A percentile compares a stretch with the other conserved stretches of the same genome.
Conservation (phyloP, 148 eudicot genomes). For the Pouteria glomerata region DNA sequence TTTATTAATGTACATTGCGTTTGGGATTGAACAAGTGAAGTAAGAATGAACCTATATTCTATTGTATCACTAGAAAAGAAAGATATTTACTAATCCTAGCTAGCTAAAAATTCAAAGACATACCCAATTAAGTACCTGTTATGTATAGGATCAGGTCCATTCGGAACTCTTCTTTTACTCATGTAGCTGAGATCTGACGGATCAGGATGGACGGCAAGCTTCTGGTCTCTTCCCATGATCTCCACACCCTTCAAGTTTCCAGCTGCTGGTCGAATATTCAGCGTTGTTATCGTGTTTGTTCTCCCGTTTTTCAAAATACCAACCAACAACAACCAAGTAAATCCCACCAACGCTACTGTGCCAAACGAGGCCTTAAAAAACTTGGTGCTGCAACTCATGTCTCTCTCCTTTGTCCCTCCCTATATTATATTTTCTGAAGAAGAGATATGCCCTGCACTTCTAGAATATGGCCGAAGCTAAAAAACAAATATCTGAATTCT, state of each 20-base stretch:
- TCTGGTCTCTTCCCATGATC: conserved; percentile 12
- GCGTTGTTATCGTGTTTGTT: neutral
- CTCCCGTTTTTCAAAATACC: conserved; percentile 26
- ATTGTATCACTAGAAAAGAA: too few relatives aligned
- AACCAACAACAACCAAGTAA: conserved; percentile 25
- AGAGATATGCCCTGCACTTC: too few relatives aligned
- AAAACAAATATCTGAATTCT: neutral
- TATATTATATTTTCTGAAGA: neutral
- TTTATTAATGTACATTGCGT: too few relatives aligned
- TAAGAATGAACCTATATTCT: too few relatives aligned
- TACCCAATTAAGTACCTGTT: conserved; percentile 41
- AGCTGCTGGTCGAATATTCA: neutral
- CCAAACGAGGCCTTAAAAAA: conserved; percentile 21
- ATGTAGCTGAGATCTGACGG: conserved; percentile 31
- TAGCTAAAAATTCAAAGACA: neutral
- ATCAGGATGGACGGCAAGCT: conserved; percentile 15
- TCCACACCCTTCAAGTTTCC: conserved; percentile 1
- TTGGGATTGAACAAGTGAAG: neutral
- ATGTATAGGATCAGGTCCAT: conserved; percentile 86
- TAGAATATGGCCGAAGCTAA: neutral
- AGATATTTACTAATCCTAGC: too few relatives aligned
- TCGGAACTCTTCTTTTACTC: conserved; percentile 71
- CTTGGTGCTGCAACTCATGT: conserved; percentile 14
- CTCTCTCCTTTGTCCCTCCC: neutral
- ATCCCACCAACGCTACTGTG: conserved; percentile 18